These are phyloP conservation scores for Kernera saxatilis DNA, from an alignment of 345 rosid species.

Conservation along the genomic window DNA sequence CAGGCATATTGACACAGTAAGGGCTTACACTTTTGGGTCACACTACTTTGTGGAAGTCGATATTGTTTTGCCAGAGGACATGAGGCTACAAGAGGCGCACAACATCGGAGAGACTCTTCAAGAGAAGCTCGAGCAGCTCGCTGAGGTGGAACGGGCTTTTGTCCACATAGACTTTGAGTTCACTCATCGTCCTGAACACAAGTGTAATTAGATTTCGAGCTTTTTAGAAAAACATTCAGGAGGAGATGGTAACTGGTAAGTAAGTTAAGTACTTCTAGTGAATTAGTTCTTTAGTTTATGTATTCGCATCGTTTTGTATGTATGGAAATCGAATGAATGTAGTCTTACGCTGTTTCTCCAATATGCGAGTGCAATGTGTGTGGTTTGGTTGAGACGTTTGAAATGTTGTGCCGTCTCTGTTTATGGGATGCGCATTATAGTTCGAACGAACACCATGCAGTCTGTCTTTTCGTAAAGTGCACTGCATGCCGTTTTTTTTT, in stretches of 20 bases:
- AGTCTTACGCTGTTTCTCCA: neutral
- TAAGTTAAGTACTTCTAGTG: neutral
- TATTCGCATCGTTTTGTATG: neutral
- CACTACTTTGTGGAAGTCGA: slow-evolving; percentile 87
- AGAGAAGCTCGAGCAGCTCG: slow-evolving; percentile 76
- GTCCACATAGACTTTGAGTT: slow-evolving; percentile 89
- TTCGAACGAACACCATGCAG: neutral
- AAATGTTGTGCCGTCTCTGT: neutral
- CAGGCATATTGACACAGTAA: slow-evolving; percentile 71
- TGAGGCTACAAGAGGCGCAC: slow-evolving; percentile 63
- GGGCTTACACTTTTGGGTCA: slow-evolving; percentile 77
- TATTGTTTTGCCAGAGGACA: slow-evolving; percentile 68
- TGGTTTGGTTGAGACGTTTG: neutral
- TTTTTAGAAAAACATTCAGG: neutral
- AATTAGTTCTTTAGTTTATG: neutral
- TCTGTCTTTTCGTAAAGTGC: neutral
- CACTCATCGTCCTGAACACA: slow-evolving; percentile 78
- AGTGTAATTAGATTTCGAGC: slow-evolving; percentile 26
- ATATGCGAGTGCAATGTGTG: neutral
- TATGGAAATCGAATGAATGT: neutral
- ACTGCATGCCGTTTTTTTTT: neutral
- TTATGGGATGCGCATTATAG: neutral
- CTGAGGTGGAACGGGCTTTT: slow-evolving; percentile 80
- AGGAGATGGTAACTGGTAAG: neutral
- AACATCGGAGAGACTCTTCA: slow-evolving; percentile 79